phyloP scores from a whole-genome alignment of 108 stramenopile species.

The Heterococcus sp. region DNA sequence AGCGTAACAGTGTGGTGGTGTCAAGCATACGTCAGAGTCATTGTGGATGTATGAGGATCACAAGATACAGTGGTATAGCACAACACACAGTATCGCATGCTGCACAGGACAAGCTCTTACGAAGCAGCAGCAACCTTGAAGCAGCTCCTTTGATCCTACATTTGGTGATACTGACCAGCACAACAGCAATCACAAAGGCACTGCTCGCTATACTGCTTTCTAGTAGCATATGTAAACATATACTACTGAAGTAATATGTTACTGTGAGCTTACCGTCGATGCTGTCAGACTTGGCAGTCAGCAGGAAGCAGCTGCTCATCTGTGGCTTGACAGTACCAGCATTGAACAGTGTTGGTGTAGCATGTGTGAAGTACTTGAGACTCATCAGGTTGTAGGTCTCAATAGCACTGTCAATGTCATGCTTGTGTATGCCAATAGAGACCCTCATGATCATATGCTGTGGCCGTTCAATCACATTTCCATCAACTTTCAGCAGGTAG shows the following conservation, averaged over 20 bases:
- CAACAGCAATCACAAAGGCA: background rate
- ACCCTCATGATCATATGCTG: conserved; percentile 97
- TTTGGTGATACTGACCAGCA: background rate
- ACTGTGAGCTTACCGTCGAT: conserved; percentile 74
- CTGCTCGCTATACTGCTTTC: background rate
- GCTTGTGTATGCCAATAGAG: conserved; percentile 89
- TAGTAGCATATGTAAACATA: background rate
- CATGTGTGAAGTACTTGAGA: conserved; percentile 87
- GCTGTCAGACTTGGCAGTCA: conserved; percentile 90
- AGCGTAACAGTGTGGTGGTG: too few species aligned
- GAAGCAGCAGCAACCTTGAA: too few species aligned
- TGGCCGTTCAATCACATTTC: conserved; percentile 76
- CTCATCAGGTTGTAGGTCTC: conserved; percentile 93
- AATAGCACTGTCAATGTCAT: conserved; percentile 74
- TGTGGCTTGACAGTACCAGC: conserved; percentile 92
- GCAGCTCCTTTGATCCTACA: too few species aligned
- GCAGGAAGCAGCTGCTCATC: conserved; percentile 85
- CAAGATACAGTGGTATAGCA: too few species aligned
- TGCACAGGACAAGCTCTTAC: too few species aligned
- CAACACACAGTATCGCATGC: too few species aligned
- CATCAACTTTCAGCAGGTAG: conserved; percentile 49
- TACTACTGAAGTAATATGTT: conserved; percentile 50
- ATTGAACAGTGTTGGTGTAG: conserved; percentile 93
- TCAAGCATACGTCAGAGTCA: too few species aligned
- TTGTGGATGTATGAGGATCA: too few species aligned